A percentile compares a stretch with the other conserved stretches of the same genome.
phyloP scores from a whole-genome alignment of 495 filamentous ascomycete species.

The Evansstolkia leycettana region DNA sequence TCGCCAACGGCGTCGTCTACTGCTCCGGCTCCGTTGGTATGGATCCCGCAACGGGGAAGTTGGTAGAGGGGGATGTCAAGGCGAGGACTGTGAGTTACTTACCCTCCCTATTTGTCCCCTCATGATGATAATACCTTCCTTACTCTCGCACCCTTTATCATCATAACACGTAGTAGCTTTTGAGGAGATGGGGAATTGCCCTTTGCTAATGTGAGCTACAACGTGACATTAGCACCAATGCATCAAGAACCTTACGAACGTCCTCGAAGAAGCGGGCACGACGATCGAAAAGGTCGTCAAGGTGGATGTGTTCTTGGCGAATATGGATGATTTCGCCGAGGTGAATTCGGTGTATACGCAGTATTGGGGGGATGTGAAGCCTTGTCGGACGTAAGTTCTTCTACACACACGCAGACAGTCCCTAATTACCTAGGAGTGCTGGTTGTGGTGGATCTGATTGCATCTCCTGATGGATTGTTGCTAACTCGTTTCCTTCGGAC shows the following conservation, averaged over 20 bases:
- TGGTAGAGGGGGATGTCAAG: constrained; percentile 37
- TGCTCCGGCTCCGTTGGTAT: constrained; percentile 40
- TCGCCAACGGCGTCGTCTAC: constrained; percentile 45
- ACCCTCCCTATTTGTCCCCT: too few relatives aligned
- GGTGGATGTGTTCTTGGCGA: constrained; percentile 55
- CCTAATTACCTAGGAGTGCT: too few relatives aligned
- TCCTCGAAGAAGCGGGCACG: constrained; percentile 53
- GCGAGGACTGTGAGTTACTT: constrained; percentile 32
- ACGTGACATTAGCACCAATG: constrained; percentile 26
- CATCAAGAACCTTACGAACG: constrained; percentile 50
- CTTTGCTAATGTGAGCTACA: too few relatives aligned
- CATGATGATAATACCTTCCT: too few relatives aligned
- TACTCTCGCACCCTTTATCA: too few relatives aligned
- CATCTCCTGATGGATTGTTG: constrained; percentile 1
- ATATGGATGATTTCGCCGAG: constrained; percentile 56
- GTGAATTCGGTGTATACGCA: constrained; percentile 51
- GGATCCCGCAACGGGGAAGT: constrained; percentile 29
- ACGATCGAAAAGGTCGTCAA: constrained; percentile 54
- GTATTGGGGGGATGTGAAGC: constrained; percentile 46
- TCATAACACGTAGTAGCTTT: too few relatives aligned
- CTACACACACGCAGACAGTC: too few relatives aligned
- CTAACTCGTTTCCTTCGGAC: constrained; percentile 1
- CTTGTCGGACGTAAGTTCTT: constrained; percentile 37
- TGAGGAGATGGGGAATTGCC: too few relatives aligned
- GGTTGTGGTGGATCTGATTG: too few relatives aligned